A percentile compares a stretch with the other conserved stretches of the same genome.
Evolutionary conservation across 257 asterid species (phyloP).

Genomic region (Vinca minor): DNA sequence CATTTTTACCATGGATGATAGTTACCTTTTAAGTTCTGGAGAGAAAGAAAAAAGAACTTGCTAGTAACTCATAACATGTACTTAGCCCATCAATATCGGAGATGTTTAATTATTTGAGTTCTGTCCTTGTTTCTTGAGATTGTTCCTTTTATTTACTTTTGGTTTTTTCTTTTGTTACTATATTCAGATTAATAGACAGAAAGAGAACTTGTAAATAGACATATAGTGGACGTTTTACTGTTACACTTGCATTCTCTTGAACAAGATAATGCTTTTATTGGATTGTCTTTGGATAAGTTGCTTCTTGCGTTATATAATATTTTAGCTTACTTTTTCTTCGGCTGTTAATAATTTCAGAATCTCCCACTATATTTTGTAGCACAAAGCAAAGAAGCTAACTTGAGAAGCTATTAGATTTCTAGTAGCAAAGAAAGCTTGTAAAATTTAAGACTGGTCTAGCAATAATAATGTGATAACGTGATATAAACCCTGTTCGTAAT

Average conservation of each 20-base stretch:
- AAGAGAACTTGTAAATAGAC: too few relatives aligned
- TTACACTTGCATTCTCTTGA: background rate
- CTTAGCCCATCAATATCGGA: background rate
- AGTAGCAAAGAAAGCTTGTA: background rate
- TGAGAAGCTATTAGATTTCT: background rate
- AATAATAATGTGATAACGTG: background rate
- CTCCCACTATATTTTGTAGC: background rate
- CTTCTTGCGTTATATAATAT: too few relatives aligned
- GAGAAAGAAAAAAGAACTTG: background rate
- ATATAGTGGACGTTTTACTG: background rate
- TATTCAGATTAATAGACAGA: conserved; percentile 2
- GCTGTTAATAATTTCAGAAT: too few relatives aligned
- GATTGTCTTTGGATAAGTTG: background rate
- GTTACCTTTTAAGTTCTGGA: background rate
- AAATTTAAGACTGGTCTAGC: background rate
- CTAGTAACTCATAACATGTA: background rate
- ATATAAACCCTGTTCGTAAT: background rate
- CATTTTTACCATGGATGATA: background rate
- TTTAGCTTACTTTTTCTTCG: background rate
- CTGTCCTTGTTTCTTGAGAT: background rate
- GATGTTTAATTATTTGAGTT: background rate
- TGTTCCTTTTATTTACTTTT: background rate
- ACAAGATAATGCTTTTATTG: too few relatives aligned
- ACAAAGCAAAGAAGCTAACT: background rate
- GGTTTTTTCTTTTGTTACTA: background rate